Base-by-base conservation (phyloP, 2,329 filamentous ascomycete genomes). In the Chalaropsis ovoidea region DNA sequence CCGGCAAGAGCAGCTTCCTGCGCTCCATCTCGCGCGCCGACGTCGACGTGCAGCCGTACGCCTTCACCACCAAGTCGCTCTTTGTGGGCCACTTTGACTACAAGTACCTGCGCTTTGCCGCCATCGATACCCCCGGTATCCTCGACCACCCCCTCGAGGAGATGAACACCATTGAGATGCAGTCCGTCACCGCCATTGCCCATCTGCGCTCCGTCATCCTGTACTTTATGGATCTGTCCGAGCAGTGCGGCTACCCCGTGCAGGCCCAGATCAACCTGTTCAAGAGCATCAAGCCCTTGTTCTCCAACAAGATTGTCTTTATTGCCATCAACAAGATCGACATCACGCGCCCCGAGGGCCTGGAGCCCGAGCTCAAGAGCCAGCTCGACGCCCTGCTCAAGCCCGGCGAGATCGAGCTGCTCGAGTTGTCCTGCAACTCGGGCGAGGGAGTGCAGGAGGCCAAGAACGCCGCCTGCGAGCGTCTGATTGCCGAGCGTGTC, bases 111-210 rank as follows among this genome's bases (percentile, higher is more conserved):
- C 75, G 77, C 43, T 82, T 82, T 73, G 80, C 81, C 78, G 92
- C 91, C 35, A 96, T 99, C 71, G 94, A 99, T 77, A 99, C 94
- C 11, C 93, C 93, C n/a, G 94, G 94, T 81, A 96, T 99, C 70
- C 80, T 99, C 68, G 94, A 99, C 72, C 94, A 99, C 75, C 92
- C 93, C 43, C 84, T 99, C 8, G 94, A 97, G 77, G 94, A 97
- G 79, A 99, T 97, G 94, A 96, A 96, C 79, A 97, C 94, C 2
- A 99, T 99, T 74, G 94, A 99, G 78, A 97, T 97, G 90, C 41
- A 64, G 47, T 89, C 89, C 68, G 96, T 99, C 71, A 97, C 93
- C 19, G 94, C 95, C 11, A 96, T 99, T 78, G 94, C 94, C 63
- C 95, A 99, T 80, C 81, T 99, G 74, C 85, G 93, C 72, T 95